These are phyloP conservation scores for Mycena venus DNA, from an alignment of 768 basidiomycete genomes.

Conservation along the genomic window DNA sequence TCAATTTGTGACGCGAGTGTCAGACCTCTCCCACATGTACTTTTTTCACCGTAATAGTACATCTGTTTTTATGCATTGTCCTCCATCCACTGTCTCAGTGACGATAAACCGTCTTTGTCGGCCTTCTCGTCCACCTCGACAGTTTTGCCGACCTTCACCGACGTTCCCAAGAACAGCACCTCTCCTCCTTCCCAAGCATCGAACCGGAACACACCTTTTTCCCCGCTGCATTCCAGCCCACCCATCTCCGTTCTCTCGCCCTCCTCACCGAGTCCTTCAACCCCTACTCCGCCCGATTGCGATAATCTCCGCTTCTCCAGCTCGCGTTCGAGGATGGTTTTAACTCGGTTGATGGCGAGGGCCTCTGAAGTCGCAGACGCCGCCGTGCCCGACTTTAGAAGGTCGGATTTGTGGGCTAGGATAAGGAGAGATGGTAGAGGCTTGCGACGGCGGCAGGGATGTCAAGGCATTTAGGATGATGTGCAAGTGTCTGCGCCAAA, in stretches of 20 bases:
- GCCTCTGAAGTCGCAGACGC: slow-evolving; percentile 51
- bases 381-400: slow-evolving; percentile 65
- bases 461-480: slow-evolving; percentile 76
- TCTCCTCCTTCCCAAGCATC: slow-evolving; percentile 89
- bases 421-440: slow-evolving; percentile 72
- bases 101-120: slow-evolving; percentile 52
- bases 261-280: slow-evolving; percentile 83
- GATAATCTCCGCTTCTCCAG: slow-evolving; percentile 81
- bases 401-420: slow-evolving; percentile 83
- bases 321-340: slow-evolving; percentile 85
- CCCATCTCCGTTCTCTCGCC: slow-evolving; percentile 76
- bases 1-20: slow-evolving; percentile 23
- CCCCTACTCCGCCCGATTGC: slow-evolving; percentile 73
- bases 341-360: slow-evolving; percentile 78
- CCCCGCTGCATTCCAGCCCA: slow-evolving; percentile 77
- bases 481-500: slow-evolving; percentile 75
- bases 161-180: slow-evolving; percentile 75
- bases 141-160: slow-evolving; percentile 47
- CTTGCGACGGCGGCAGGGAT: slow-evolving; percentile 79
- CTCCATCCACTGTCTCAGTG: slow-evolving; percentile 64
- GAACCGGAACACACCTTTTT: slow-evolving; percentile 75
- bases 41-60: neutral
- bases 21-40: slow-evolving; percentile 29
- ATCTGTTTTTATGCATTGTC: slow-evolving; percentile 49
- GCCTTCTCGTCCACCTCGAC: slow-evolving; percentile 53